Evolutionary conservation across 2,329 filamentous ascomycete genomes (phyloP), one percentile per base, ranked within the genome.

Genomic region (Phaeophleospora eucalypticola): DNA sequence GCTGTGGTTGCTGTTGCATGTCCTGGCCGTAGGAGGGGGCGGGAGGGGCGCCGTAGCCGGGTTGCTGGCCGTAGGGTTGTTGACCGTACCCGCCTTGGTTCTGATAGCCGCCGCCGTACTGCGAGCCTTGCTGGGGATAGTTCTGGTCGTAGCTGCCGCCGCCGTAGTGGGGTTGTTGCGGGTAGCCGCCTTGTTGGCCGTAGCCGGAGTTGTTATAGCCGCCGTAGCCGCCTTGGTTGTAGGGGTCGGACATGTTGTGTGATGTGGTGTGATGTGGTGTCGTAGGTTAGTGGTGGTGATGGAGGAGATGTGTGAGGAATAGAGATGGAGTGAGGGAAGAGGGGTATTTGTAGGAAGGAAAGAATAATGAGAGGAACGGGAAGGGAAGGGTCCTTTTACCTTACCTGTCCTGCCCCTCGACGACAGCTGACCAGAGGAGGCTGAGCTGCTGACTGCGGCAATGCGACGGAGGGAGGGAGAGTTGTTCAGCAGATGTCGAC

Each of bases 121-220:
- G 41, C 15, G 50, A 49, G 4, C 49, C 51, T 41, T 53, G 48
- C 32, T 47, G 50, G 34, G 51, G 55, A 17, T 61, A 57, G 40
- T 60, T 43, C 16, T 41, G 36, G n/a, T 52, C 50, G 47, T 58
- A 57, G 18, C 48, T 44, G 27, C 58, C 60, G 21, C 48, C 46
- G 27, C 58, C 60, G 27, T 63, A 63, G 32, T 44, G 38, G 36
- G 50, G 53, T 20, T 57, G 52, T 27, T 56, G 57, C 14, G 46
- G 43, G 41, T 56, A 53, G 43, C 37, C 33, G 32, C 45, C 46
- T 45, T 57, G 54, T 21, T 58, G 53, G 36, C 52, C 54, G 38
- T 58, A 56, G 40, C 58, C 57, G n/a, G 46, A 40, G 36, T 54
- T 46, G 32, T 55, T 56, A 29, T 59, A 58, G 20, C 55, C 62